These are phyloP conservation scores for Coelastrella sp. DNA, from an alignment of 139 green algal genomes.

Conservation along the genomic window DNA sequence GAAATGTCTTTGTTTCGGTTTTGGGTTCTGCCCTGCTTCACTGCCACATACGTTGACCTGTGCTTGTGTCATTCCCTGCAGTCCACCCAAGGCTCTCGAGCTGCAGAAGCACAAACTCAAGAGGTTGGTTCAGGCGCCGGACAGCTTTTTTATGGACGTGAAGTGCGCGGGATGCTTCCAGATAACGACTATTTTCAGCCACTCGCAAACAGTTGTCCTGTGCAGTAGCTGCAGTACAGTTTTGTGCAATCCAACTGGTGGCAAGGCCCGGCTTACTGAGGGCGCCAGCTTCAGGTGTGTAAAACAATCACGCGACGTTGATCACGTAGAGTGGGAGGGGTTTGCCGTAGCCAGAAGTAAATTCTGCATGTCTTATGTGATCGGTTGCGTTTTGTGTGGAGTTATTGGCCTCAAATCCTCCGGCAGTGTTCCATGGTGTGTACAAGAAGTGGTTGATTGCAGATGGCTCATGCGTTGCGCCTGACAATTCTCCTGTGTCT, in stretches of 20 bases:
- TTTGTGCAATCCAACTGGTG: conserved; percentile 97
- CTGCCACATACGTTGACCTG: not conserved
- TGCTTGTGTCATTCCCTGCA: conserved; percentile 12
- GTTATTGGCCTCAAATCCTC: too few relatives aligned
- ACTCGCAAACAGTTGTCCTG: conserved; percentile 96
- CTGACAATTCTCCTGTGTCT: too few relatives aligned
- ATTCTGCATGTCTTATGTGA: too few relatives aligned
- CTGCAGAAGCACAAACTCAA: conserved; percentile 98
- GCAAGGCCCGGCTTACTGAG: conserved; percentile 94
- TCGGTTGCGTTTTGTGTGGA: too few relatives aligned
- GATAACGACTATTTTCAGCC: conserved; percentile 98
- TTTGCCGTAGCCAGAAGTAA: too few relatives aligned
- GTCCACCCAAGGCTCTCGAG: conserved; percentile 94
- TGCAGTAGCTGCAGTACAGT: conserved; percentile 95
- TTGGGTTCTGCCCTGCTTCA: too few relatives aligned
- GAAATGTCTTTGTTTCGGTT: too few relatives aligned
- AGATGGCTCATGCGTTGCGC: too few relatives aligned
- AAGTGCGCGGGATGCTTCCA: conserved; percentile 97
- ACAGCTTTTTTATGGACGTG: conserved; percentile 95
- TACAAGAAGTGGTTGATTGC: too few relatives aligned
- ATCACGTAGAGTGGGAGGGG: too few relatives aligned
- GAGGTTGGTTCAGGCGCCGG: conserved; percentile 89
- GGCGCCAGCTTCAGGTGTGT: conserved; percentile 85
- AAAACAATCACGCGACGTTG: too few relatives aligned
- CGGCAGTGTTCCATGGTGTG: too few relatives aligned